Percentiles rank a stretch among this genome's conserved stretches.
Conservation (phyloP, 1,139 yeast genomes). For the Pichia sp. region DNA sequence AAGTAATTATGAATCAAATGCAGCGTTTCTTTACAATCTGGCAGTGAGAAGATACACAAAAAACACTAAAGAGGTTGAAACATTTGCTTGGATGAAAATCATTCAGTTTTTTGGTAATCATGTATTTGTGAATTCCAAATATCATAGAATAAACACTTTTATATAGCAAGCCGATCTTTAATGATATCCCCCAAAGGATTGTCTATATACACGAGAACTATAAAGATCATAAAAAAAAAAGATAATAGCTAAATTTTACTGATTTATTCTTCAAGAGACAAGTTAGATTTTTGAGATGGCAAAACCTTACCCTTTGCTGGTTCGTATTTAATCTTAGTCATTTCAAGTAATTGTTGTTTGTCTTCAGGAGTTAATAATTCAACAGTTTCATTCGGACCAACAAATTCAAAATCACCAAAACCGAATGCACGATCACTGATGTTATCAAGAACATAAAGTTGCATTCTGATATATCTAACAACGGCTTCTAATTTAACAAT, state of each 20-base stretch:
- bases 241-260: too few relatives aligned
- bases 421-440: constrained; percentile 91
- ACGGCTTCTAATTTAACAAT: constrained; percentile 79
- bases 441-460: constrained; percentile 76
- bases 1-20: too few relatives aligned
- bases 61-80: too few relatives aligned
- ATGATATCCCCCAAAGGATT: too few relatives aligned
- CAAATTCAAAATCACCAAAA: constrained; percentile 78
- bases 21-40: too few relatives aligned
- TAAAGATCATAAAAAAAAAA: background rate
- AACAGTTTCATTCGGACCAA: constrained; percentile 78
- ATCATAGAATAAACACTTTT: too few relatives aligned
- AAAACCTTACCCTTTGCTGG: constrained; percentile 38
- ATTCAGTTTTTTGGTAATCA: too few relatives aligned
- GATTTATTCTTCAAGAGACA: constrained; percentile 46
- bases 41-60: too few relatives aligned
- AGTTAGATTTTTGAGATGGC: constrained; percentile 58
- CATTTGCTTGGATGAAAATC: too few relatives aligned
- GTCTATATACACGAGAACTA: background rate
- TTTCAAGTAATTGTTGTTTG: constrained; percentile 38
- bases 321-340: constrained; percentile 37
- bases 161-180: too few relatives aligned
- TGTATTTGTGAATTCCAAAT: too few relatives aligned
- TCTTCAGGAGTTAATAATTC: constrained; percentile 62
- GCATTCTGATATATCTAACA: constrained; percentile 83